Base-by-base conservation (phyloP, 768 basidiomycete genomes). In the Podaxis sp. region DNA sequence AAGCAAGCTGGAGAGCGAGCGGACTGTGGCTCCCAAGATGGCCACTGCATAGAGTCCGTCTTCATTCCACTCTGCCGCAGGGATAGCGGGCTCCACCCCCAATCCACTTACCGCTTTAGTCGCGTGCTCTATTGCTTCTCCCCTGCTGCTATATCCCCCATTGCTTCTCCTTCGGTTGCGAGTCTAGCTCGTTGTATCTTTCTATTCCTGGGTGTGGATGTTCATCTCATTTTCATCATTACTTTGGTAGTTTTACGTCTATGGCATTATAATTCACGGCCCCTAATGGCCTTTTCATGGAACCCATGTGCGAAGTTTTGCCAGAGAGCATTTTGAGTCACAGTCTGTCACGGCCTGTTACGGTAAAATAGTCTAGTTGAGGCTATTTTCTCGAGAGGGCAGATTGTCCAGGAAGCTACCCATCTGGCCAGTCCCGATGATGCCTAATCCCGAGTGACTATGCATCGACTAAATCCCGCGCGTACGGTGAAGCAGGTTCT, bases 1-100 rank as follows among this genome's bases (percentile, higher is more conserved):
- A 84, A 81, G 77, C 55, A 91, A 91, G 76, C 77, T 95, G 61
- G 92, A 93, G 81, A 86, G 87, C 66, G 93, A 95, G 75, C 86
- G 89, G 74, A 95, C 93, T 18, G 88, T 91, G 37, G 87, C 88
- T 36, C 78, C 89, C 70, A 94, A 93, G 87, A 87, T 95, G 82
- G 88, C 88, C 61, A 87, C 85, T 50, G 89, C 89, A 70, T 92
- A 79, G 68, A 62, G 59, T 64, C 53, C 55, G 48, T 59, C 56
- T 56, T 61, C 42, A 27, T 58, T 6, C 46, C 13, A 16, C 42
- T 50, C 14, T 55, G 21, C 36, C 25, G 36, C 32, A 50, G 35
- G 35, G 53, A 35, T 47, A 46, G 16, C n/a, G 25, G 59, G 4
- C 65, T 53, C 52, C 50, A 23, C 62, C 35, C 56, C 25, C 28